Evolutionary conservation across 140 eudicot species (phyloP), one percentile per base, ranked within the genome.

Genomic region (Senecio squalidus): DNA sequence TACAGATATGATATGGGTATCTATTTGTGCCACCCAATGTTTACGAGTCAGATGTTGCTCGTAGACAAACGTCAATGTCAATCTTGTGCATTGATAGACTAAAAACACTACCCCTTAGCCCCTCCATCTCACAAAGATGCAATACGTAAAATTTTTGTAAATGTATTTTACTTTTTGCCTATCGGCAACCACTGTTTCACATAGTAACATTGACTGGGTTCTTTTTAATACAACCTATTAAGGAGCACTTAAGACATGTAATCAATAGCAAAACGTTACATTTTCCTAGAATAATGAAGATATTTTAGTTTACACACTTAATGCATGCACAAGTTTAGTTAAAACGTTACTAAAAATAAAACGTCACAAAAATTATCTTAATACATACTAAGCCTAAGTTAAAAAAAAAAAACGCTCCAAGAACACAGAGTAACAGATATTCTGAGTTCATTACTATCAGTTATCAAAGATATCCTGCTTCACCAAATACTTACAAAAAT

Each of bases 11-110:
- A 66, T 53, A 39, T 18, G 53, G 52, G 33, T 17, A 36, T 18
- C 24, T 15, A 59, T 59, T 23, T 40, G 18, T 31, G 28, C 62
- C n/a, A 28, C 45, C 41, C 63, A 40, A 39, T 28, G 41, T 65
- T 25, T 18, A 21, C 14, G 2, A n/a, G 0, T 25, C 40, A 6
- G 24, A n/a, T 26, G 16, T 11, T 16, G 39, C 26, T 25, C 53
- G 8, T 23, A 40, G 50, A 15, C 15, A 23, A 13, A 50, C 17
- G 3, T 3, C 34, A 25, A 15, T 31, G 16, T 28, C 41, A 18
- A 55, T 30, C 9, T 29, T 18, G 23, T 0, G 34, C 31, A n/a
- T n/a, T n/a, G n/a, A n/a, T 34, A 33, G 39, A 33, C 4, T 33
- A 4, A 60, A n/a, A 16, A 2, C 15, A 5, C 66, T 7, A 33